Evolutionary conservation across 495 filamentous ascomycete genomes (phyloP).

Genomic region (Lophiostoma macrostomum): DNA sequence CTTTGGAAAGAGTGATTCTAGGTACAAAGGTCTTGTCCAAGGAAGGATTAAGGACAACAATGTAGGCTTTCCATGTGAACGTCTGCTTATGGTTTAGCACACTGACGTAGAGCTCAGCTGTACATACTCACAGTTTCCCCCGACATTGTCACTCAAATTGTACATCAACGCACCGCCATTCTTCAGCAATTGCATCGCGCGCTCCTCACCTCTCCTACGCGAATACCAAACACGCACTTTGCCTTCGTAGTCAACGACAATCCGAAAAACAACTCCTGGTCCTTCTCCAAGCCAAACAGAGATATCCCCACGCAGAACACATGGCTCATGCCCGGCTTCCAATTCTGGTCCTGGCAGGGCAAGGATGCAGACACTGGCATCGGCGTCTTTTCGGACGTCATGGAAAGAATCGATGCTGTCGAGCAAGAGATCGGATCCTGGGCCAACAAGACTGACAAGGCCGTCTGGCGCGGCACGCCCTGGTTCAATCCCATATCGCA

Average conservation of each 20-base stretch:
- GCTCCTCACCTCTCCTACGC: slow-evolving; percentile 47
- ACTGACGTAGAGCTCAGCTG: slow-evolving; percentile 23
- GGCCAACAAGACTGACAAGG: slow-evolving; percentile 56
- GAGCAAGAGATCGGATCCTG: slow-evolving; percentile 30
- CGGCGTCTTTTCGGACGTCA: slow-evolving; percentile 54
- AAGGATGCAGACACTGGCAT: too few relatives aligned
- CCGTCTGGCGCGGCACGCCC: slow-evolving; percentile 63
- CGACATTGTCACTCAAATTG: slow-evolving; percentile 36
- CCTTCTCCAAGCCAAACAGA: slow-evolving; percentile 44
- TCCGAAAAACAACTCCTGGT: slow-evolving; percentile 49
- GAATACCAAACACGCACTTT: slow-evolving; percentile 62
- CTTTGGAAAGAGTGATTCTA: slow-evolving; percentile 5
- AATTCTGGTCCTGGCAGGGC: slow-evolving; percentile 74
- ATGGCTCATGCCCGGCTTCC: slow-evolving; percentile 78
- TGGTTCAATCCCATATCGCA: slow-evolving; percentile 31
- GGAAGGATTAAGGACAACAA: slow-evolving; percentile 9
- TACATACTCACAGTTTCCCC: slow-evolving; percentile 27
- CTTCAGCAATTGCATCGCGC: slow-evolving; percentile 45
- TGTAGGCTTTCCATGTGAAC: not conserved
- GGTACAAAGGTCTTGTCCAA: slow-evolving; percentile 15
- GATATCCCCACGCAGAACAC: slow-evolving; percentile 44
- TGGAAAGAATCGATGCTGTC: slow-evolving; percentile 41
- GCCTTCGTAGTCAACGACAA: slow-evolving; percentile 53
- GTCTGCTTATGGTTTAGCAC: not conserved
- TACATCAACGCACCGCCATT: slow-evolving; percentile 45